Evolutionary conservation across 495 filamentous ascomycete species (phyloP).

Genomic region (Hyaloscypha variabilis): DNA sequence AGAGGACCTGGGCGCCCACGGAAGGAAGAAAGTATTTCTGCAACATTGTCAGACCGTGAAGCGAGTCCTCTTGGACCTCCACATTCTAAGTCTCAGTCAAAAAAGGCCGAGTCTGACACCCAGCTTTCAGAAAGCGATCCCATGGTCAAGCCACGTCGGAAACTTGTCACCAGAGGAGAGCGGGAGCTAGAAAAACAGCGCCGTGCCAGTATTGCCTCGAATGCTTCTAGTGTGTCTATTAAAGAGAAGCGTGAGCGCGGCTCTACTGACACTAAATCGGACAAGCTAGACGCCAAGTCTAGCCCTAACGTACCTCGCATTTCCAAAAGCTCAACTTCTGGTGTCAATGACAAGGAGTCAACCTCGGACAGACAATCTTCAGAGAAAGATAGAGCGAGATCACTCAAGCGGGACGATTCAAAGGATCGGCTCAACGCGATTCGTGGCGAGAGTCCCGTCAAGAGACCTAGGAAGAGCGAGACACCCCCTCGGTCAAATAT

Average conservation of each 20-base stretch:
- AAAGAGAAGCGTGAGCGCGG: slow-evolving; percentile 29
- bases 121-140: slow-evolving; percentile 55
- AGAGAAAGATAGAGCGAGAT: slow-evolving; percentile 29
- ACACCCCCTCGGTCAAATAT: slow-evolving; percentile 65
- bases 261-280: slow-evolving; percentile 17
- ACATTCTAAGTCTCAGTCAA: slow-evolving; percentile 36
- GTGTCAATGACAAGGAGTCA: slow-evolving; percentile 38
- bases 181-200: slow-evolving; percentile 56
- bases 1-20: slow-evolving; percentile 49
- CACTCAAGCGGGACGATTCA: slow-evolving; percentile 56
- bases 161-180: slow-evolving; percentile 60
- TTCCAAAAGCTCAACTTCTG: slow-evolving; percentile 33
- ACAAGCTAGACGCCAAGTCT: slow-evolving; percentile 24
- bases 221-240: slow-evolving; percentile 38
- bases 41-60: slow-evolving; percentile 55
- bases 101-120: slow-evolving; percentile 47
- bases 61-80: slow-evolving; percentile 45
- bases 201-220: slow-evolving; percentile 50
- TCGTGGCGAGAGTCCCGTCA: slow-evolving; percentile 53
- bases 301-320: slow-evolving; percentile 25
- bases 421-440: slow-evolving; percentile 49
- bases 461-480: slow-evolving; percentile 65
- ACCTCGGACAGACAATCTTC: slow-evolving; percentile 17
- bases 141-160: slow-evolving; percentile 56
- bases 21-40: slow-evolving; percentile 45